Evolutionary conservation across 2,329 filamentous ascomycete genomes (phyloP), one percentile per base, ranked within the genome.

Genomic region (Diaporthe eres): DNA sequence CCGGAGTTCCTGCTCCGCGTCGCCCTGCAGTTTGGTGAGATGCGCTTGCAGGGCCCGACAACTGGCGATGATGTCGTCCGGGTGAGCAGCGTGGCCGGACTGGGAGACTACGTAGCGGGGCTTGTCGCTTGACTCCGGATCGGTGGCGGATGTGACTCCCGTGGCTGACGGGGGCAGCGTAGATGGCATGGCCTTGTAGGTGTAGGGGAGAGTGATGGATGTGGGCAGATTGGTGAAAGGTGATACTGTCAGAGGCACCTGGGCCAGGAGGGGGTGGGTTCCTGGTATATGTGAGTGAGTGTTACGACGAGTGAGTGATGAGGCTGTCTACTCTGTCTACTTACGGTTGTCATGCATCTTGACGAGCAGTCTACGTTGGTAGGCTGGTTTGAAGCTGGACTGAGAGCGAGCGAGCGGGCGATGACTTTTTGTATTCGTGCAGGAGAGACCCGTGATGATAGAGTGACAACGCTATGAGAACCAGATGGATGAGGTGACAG

Each of bases 171-270:
- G 92, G 0, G 97, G 96, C 0, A 98, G 91, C 2, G 95, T 94
- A 0, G 95, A 96, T 0, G 96, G 95, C 82, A 98, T 93, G 15
- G 92, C 90, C 83, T 96, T 96, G 90, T 98, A 98, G 80, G 95
- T 98, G 87, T 98, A 98, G 34, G 97, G 96, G 10, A 99, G 91
- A 0, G 96, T 98, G 28, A 96, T 94, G 37, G 96, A 94, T 42
- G 94, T 93, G 15, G 97, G 97, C 44, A 99, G 93, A 76, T 93
- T 94, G 80, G 98, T 92, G 87, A 98, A 98, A 37, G 97, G 97
- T 4, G 96, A 98, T 60, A 98, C 95, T 68, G 95, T 97, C 74
- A 99, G 88, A 42, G 97, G 95, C 55, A 98, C 92, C 86, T 99
- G 97, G 79, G 96, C 94, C 63, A 99, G 92, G 78, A 98, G 91